Evolutionary conservation across 345 rosid genomes (phyloP), one percentile per base, ranked within the genome.

Genomic region (Tarenaya hassleriana): DNA sequence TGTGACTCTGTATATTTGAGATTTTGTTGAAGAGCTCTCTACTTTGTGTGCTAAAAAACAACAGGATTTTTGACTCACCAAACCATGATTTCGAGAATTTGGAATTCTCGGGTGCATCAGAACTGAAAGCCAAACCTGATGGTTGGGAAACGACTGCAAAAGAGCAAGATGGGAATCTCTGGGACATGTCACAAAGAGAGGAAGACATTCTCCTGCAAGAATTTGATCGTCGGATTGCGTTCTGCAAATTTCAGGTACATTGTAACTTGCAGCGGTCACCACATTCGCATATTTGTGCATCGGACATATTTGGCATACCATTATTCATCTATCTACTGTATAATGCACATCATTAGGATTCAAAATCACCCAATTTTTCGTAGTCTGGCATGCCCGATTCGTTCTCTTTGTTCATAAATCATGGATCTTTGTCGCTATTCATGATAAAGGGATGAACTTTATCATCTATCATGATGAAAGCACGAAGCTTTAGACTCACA

Each of bases 131-230:
- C 68, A 92, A 88, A 73, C 94, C 98, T 10, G 96, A 83, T 66
- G 96, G 98, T 14, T 92, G 98, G 98, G 95, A 92, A 77, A 77
- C 96, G 58, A 77, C 83, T 6, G 63, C 90, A 12, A 88, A 79
- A 67, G 77, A 73, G 16, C 86, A 78, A 61, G 98, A 88, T 47
- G 97, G 89, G 15, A 88, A 78, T 52, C 62, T 85, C 34, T 92
- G 96, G 98, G 97, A 88, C 45, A 85, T 92, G 97, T 76, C 97
- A 54, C 95, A 88, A 70, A 83, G 98, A 64, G 97, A 92, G 63
- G 98, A 88, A 69, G 94, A 92, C 58, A 85, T 88, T 70, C 82
- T 88, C 21, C 81, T 88, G 39, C 97, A 92, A 73, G 97, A 92
- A 72, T 88, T 81, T 52, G 98, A 92, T 58, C 88, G 94, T 15